phyloP scores from a whole-genome alignment of 306 rosid genomes.

The Casuarina equisetifolia region DNA sequence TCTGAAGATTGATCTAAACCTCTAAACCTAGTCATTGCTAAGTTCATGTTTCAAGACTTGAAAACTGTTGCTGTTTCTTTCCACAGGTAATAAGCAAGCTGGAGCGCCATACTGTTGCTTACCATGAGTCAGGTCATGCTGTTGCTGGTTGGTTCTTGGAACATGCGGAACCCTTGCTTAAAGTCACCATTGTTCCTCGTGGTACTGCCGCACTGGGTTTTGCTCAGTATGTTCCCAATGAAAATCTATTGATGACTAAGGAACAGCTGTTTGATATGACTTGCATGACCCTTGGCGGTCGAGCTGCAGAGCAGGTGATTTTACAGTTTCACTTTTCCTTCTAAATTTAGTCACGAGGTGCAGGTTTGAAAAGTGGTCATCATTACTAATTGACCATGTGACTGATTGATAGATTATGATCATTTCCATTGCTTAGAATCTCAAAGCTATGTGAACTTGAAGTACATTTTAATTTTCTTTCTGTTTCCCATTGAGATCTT shows the following conservation, averaged over 20 bases:
- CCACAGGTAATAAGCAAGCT: slow-evolving; percentile 66
- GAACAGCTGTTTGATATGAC: slow-evolving; percentile 64
- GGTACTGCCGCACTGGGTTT: slow-evolving; percentile 70
- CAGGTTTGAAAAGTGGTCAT: neutral
- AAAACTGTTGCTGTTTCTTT: neutral
- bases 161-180: slow-evolving; percentile 60
- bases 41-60: neutral
- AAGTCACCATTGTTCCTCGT: slow-evolving; percentile 64
- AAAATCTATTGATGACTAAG: slow-evolving; percentile 62
- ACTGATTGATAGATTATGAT: neutral
- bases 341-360: neutral
- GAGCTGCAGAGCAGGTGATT: slow-evolving; percentile 65
- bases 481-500: neutral
- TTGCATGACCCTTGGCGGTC: slow-evolving; percentile 67
- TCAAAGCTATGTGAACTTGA: neutral
- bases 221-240: slow-evolving; percentile 66
- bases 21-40: neutral
- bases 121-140: slow-evolving; percentile 71
- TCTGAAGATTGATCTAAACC: neutral
- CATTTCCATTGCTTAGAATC: neutral
- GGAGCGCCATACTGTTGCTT: slow-evolving; percentile 62
- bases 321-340: neutral
- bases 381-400: neutral
- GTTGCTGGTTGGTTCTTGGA: slow-evolving; percentile 72
- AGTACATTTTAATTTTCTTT: neutral